Evolutionary conservation across 2,329 filamentous ascomycete species (phyloP).

Genomic region (Penicillium sumatraense): DNA sequence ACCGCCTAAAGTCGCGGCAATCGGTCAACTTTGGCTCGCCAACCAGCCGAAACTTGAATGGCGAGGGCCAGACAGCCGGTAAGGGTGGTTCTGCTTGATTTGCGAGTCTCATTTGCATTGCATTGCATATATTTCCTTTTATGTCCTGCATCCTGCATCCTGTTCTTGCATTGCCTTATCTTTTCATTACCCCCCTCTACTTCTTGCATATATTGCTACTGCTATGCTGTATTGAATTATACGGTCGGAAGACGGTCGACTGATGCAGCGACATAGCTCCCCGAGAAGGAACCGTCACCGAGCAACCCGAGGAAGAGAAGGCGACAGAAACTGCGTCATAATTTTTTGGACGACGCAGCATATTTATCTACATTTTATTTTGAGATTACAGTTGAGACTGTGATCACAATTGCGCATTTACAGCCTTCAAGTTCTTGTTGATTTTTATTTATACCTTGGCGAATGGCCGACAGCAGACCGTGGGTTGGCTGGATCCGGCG

Average conservation of each 20-base stretch:
- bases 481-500: constrained; percentile 7
- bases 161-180: background rate
- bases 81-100: constrained; percentile 28
- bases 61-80: constrained; percentile 25
- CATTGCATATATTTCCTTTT: background rate
- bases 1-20: constrained; percentile 63
- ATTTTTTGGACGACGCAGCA: background rate
- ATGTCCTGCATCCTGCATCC: background rate
- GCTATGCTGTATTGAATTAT: constrained; percentile 4
- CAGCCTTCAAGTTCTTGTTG: background rate
- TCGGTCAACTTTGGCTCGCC: constrained; percentile 19
- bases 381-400: too few species aligned
- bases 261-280: constrained; percentile 20
- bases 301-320: constrained; percentile 13
- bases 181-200: background rate
- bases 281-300: constrained; percentile 11
- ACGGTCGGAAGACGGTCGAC: constrained; percentile 13
- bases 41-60: constrained; percentile 10
- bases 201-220: constrained; percentile 1
- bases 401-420: too few species aligned
- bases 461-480: background rate
- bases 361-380: too few species aligned
- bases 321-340: constrained; percentile 17
- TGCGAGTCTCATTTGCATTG: background rate
- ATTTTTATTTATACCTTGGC: constrained; percentile 5